phyloP scores from a whole-genome alignment of 1,284 basidiomycete genomes.

The Gymnopus androsaceus region DNA sequence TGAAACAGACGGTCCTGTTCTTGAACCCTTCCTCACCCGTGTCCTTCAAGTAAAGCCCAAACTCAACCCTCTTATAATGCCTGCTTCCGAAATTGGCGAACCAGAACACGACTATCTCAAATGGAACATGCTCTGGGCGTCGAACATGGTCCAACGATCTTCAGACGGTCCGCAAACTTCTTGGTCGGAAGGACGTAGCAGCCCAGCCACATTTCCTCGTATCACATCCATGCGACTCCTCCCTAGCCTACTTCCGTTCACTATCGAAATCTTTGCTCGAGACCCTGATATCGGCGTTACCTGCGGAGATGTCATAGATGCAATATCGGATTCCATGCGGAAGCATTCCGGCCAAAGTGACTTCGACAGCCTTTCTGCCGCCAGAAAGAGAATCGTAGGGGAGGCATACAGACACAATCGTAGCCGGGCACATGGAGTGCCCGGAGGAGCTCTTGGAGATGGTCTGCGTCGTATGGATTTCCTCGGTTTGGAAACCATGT shows the following conservation, averaged over 20 bases:
- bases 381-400: conserved; percentile 41
- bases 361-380: conserved; percentile 41
- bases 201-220: conserved; percentile 76
- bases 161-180: conserved; percentile 58
- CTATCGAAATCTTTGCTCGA: conserved; percentile 53
- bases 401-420: conserved; percentile 65
- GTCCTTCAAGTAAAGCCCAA: conserved; percentile 41
- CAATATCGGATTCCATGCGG: conserved; percentile 51
- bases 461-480: conserved; percentile 67
- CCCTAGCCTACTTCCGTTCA: conserved; percentile 49
- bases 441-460: conserved; percentile 63
- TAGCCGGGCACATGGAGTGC: conserved; percentile 59
- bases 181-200: conserved; percentile 66
- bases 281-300: conserved; percentile 60
- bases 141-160: conserved; percentile 62
- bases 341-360: conserved; percentile 52
- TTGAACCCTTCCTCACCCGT: conserved; percentile 59
- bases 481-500: conserved; percentile 55
- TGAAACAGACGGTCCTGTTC: conserved; percentile 68
- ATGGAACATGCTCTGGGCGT: conserved; percentile 75
- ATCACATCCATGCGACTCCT: conserved; percentile 48
- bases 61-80: conserved; percentile 51
- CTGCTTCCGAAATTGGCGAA: conserved; percentile 57
- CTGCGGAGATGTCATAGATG: conserved; percentile 71
- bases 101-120: conserved; percentile 52